phyloP scores from a whole-genome alignment of 371 early-diverging fungal genomes.

The Actinomortierella ambigua region DNA sequence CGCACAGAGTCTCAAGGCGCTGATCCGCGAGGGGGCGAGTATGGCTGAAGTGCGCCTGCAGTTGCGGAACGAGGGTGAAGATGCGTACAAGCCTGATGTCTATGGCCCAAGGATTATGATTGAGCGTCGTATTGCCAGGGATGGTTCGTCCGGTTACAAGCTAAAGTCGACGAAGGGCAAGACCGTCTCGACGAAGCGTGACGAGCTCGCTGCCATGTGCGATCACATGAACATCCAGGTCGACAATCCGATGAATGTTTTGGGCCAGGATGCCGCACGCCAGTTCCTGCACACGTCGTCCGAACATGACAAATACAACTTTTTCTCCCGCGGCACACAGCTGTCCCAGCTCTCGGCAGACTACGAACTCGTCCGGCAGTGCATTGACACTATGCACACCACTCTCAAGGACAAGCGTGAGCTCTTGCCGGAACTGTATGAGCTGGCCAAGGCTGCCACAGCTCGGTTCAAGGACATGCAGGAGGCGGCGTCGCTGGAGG shows the following conservation, averaged over 20 bases:
- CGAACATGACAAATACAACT: constrained; percentile 84
- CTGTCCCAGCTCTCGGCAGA: constrained; percentile 78
- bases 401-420: constrained; percentile 64
- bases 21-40: constrained; percentile 86
- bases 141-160: constrained; percentile 75
- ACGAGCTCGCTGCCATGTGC: constrained; percentile 81
- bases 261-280: constrained; percentile 93
- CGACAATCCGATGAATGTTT: constrained; percentile 91
- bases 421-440: constrained; percentile 64
- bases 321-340: constrained; percentile 89
- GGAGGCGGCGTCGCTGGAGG: constrained; percentile 65
- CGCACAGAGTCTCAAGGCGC: constrained; percentile 72
- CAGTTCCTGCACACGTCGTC: constrained; percentile 86
- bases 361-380: constrained; percentile 70
- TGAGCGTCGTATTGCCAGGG: constrained; percentile 80
- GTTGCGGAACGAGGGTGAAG: constrained; percentile 83
- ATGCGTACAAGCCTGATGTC: constrained; percentile 78
- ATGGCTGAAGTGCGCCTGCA: constrained; percentile 70
- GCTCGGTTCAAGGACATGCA: constrained; percentile 65
- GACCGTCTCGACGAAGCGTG: constrained; percentile 73
- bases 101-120: constrained; percentile 85
- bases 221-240: constrained; percentile 92
- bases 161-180: constrained; percentile 68
- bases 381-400: constrained; percentile 61
- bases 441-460: constrained; percentile 66